Evolutionary conservation across 2,329 filamentous ascomycete species (phyloP).

Genomic region (Corniculantispora saksenae): DNA sequence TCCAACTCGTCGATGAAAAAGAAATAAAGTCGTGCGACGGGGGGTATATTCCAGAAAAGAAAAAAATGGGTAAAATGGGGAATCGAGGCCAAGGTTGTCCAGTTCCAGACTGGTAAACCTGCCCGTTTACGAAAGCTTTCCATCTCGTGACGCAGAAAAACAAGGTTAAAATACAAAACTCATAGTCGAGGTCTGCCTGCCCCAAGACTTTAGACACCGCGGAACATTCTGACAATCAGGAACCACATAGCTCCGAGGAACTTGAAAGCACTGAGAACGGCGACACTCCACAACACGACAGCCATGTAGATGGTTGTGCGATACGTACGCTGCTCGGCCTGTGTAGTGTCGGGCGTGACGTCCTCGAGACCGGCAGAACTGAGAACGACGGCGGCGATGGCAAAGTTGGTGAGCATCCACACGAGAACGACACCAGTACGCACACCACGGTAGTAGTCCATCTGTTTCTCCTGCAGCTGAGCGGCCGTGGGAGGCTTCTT

Average conservation of each 20-base stretch:
- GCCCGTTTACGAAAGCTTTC: neutral
- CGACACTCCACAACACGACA: constrained; percentile 87
- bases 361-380: constrained; percentile 80
- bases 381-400: constrained; percentile 80
- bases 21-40: neutral
- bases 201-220: constrained; percentile 56
- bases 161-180: neutral
- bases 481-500: constrained; percentile 59
- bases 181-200: neutral
- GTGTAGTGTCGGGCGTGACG: constrained; percentile 47
- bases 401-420: constrained; percentile 98
- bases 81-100: neutral
- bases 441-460: constrained; percentile 98
- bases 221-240: constrained; percentile 83
- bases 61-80: neutral
- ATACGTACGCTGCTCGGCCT: constrained; percentile 46
- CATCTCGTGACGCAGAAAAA: constrained; percentile 9
- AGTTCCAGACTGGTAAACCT: constrained; percentile 11
- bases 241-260: constrained; percentile 91
- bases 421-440: constrained; percentile 86
- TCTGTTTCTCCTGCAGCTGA: constrained; percentile 75
- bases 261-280: constrained; percentile 78
- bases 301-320: constrained; percentile 81
- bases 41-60: constrained; percentile 18
- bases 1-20: constrained; percentile 1